Conservation (phyloP, 495 filamentous ascomycete genomes). For the Ramalina peruviana region DNA sequence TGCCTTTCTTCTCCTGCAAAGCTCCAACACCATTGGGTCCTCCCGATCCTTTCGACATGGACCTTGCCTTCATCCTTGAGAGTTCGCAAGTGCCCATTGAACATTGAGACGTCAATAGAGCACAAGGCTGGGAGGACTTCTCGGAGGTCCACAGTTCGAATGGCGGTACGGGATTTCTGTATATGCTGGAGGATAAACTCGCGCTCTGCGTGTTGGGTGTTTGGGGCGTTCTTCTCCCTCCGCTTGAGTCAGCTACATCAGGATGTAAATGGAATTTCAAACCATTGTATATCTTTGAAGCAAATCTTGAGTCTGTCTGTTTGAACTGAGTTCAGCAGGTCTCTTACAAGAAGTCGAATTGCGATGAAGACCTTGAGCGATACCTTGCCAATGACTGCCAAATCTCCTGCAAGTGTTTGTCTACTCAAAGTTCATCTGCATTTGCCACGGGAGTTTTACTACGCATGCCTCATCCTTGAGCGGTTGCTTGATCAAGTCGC, state of each 20-base stretch:
- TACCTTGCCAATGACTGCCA: too few relatives aligned
- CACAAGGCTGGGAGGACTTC: slow-evolving; percentile 52
- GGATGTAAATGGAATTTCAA: neutral
- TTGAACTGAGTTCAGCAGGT: too few relatives aligned
- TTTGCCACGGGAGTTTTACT: too few relatives aligned
- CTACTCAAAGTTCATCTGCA: too few relatives aligned
- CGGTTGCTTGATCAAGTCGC: too few relatives aligned
- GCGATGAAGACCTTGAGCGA: too few relatives aligned
- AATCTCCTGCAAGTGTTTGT: too few relatives aligned
- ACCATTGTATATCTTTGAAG: neutral
- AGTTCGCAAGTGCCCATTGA: slow-evolving; percentile 54
- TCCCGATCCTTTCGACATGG: slow-evolving; percentile 66
- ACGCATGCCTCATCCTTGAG: too few relatives aligned
- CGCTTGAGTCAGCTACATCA: neutral
- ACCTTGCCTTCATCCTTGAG: slow-evolving; percentile 51
- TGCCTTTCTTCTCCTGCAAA: slow-evolving; percentile 52
- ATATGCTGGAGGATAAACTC: slow-evolving; percentile 49
- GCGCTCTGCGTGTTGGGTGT: slow-evolving; percentile 45
- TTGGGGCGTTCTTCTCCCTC: slow-evolving; percentile 41
- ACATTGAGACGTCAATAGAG: slow-evolving; percentile 53
- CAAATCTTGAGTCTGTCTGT: too few relatives aligned
- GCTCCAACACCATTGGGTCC: slow-evolving; percentile 72
- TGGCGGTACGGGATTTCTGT: slow-evolving; percentile 46
- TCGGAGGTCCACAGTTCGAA: slow-evolving; percentile 64
- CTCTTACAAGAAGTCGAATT: too few relatives aligned